Base-by-base conservation (phyloP, 345 rosid genomes). In the Ceriops zippeliana region DNA sequence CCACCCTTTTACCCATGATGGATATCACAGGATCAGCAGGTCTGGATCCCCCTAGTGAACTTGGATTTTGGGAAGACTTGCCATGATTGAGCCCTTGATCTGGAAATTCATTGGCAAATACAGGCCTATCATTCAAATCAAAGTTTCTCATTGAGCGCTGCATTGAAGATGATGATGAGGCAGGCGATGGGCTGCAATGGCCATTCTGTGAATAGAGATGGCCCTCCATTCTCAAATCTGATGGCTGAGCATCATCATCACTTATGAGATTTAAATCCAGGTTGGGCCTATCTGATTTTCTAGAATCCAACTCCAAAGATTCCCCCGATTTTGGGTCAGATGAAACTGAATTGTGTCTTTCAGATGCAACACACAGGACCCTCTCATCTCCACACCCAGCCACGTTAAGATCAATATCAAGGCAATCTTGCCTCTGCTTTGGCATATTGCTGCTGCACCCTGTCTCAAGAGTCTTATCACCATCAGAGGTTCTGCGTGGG, bases 101-200 rank as follows among this genome's bases (percentile, higher is more conserved):
- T 27, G 79, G 78, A 70, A 83, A 74, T 62, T 87, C 87, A 21
- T 58, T 81, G 38, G 73, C 82, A 67, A 75, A 70, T 59, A 68
- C 70, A 7, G 99, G 97, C 52, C 83, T 81, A 73, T 95, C 99
- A 71, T 95, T 95, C 86, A 95, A 83, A 86, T 95, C 97, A 65
- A 95, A 83, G 78, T 85, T 92, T 83, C 91, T 87, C 66, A 79
- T 65, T 27, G 80, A 70, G 52, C 80, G 88, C 81, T 80, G 96
- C 86, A 80, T 70, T 22, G 86, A 80, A 20, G 98, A 92, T 16
- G 90, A 87, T 9, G 96, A 87, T 37, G 96, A 86, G 49, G 86
- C 88, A 56, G 92, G 92, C 59, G 98, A 87, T 17, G 88, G 92
- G 72, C 84, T 88, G 67, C 78, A 83, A 73, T 77, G 88, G 66